phyloP scores from a whole-genome alignment of 2,329 filamentous ascomycete species.

The Moelleriella libera region DNA sequence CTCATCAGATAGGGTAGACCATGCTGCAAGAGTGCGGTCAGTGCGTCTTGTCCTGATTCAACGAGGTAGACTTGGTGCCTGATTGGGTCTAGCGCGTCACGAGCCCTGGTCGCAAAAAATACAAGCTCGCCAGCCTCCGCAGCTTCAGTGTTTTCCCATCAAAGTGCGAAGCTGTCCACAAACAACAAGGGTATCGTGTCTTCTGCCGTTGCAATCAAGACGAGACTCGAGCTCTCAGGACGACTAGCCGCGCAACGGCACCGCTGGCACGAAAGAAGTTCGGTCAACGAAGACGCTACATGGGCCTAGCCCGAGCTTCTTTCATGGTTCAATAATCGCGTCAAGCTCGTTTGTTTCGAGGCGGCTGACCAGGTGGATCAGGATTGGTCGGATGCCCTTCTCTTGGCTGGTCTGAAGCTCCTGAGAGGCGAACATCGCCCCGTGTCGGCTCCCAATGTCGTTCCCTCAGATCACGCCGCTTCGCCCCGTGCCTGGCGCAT shows the following conservation, averaged over 20 bases:
- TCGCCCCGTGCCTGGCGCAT: conserved; percentile 62
- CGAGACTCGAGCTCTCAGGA: too few species aligned
- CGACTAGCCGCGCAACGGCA: too few species aligned
- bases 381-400: background rate
- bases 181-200: background rate
- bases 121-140: conserved; percentile 5
- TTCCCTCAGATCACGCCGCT: conserved; percentile 49
- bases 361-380: background rate
- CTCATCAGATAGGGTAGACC: too few species aligned
- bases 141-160: background rate
- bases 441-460: conserved; percentile 29
- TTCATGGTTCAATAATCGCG: conserved; percentile 4
- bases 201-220: too few species aligned
- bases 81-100: conserved; percentile 18
- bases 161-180: background rate
- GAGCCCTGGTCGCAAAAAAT: conserved; percentile 3
- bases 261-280: too few species aligned
- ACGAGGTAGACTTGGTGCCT: conserved; percentile 12
- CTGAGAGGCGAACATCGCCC: background rate
- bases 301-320: conserved; percentile 1
- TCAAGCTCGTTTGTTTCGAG: conserved; percentile 1
- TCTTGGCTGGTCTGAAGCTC: background rate
- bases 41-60: too few species aligned
- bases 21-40: too few species aligned
- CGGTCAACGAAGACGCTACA: background rate